Base-by-base conservation (phyloP, 2,329 filamentous ascomycete genomes). In the Aureobasidium sp. region DNA sequence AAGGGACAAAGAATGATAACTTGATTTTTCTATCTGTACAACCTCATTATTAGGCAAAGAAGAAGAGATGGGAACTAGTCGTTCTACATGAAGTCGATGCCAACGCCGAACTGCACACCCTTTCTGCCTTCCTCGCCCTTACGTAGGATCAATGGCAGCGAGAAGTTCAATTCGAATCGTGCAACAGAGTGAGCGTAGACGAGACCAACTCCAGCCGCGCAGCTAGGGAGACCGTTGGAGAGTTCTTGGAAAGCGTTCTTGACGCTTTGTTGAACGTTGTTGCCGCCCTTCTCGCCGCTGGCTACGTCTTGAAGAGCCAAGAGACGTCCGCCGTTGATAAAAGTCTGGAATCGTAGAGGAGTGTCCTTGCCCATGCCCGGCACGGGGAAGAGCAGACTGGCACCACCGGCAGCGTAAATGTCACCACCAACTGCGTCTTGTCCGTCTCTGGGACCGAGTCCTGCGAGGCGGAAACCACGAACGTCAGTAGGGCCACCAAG, bases 171-270 rank as follows among this genome's bases (percentile, higher is more conserved):
- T 78, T 99, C 94, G 66, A 99, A 97, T 62, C 94, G 80, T 12
- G 94, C 94, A 22, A 93, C 88, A 0, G 92, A 92, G 71, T 97
- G 93, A 3, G 92, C 94, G 73, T 99, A 99, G 1, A 99, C 92
- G 25, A 99, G 78, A 0, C 94, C 94, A 14, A 97, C 77, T 29
- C 94, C 94, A 1, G 91, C 93, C 1, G 93, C 88, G 37, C 91
- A 80, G 72, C 90, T 97, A 0, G 94, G 94, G 31, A 91, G 75
- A 4, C 90, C 91, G 59, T 86, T 88, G 22, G 82, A 79, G 17
- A 97, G 76, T 64, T 93, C 87, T 5, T 79, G 80, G 14, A 96
- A 71, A 0, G 92, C 91, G 42, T 78, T 78, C 59, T 77, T 72
- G 72, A 90, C 77, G 67, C 82, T 81, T 44, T 76, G 75, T 36